phyloP scores from a whole-genome alignment of 1,139 yeast genomes.

The Debaryomycetaceae sp. region DNA sequence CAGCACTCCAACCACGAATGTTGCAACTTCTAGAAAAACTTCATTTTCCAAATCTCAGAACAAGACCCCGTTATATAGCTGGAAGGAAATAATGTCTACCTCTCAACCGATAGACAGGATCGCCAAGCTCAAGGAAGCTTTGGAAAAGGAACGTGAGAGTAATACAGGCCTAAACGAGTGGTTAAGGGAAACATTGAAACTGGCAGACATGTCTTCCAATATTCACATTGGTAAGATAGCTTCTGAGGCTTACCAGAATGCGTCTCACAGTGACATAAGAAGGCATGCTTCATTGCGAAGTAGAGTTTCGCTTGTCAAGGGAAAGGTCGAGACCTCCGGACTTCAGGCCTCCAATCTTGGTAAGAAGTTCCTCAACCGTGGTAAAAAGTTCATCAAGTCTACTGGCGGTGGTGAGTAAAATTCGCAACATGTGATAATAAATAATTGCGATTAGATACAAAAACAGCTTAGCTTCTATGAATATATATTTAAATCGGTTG shows the following conservation, averaged over 20 bases:
- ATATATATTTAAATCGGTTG: not conserved
- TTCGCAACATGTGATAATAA: not conserved
- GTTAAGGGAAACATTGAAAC: slow-evolving; percentile 39
- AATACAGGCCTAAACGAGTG: slow-evolving; percentile 49
- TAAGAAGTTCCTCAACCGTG: slow-evolving; percentile 37
- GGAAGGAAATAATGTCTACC: slow-evolving; percentile 42
- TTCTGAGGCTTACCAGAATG: slow-evolving; percentile 45
- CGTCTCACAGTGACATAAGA: slow-evolving; percentile 42
- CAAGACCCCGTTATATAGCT: slow-evolving; percentile 31
- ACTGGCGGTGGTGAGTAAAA: slow-evolving; percentile 4
- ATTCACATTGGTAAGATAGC: slow-evolving; percentile 47
- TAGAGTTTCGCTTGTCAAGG: slow-evolving; percentile 41
- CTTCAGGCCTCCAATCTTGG: slow-evolving; percentile 42
- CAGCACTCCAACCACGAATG: not conserved
- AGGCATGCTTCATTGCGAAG: slow-evolving; percentile 42
- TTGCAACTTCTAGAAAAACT: slow-evolving; percentile 1
- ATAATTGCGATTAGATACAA: not conserved
- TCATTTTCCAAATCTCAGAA: slow-evolving; percentile 16
- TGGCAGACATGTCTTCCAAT: slow-evolving; percentile 28
- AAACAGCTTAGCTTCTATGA: not conserved
- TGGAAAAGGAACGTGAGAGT: slow-evolving; percentile 34
- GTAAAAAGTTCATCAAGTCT: slow-evolving; percentile 40
- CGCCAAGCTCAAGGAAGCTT: slow-evolving; percentile 37
- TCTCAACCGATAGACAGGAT: slow-evolving; percentile 45
- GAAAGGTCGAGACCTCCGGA: slow-evolving; percentile 42